Percentiles rank a stretch among this genome's conserved stretches.
These are phyloP conservation scores for Amphibolis antarctica DNA, from an alignment of 106 monocot species.

Conservation along the genomic window DNA sequence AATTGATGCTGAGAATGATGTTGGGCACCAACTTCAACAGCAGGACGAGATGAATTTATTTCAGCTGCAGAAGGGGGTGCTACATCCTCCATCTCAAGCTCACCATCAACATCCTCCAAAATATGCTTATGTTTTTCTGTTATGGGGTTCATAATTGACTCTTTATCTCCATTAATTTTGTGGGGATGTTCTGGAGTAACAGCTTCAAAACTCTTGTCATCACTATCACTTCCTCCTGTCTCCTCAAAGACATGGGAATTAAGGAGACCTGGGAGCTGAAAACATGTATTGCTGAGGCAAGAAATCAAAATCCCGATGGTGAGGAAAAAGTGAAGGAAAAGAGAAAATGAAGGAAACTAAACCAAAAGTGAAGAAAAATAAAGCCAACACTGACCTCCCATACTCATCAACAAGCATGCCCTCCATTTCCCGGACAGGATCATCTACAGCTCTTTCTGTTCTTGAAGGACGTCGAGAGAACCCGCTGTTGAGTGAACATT, in stretches of 20 bases:
- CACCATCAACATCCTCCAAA: conserved; percentile 93
- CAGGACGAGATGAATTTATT: conserved; percentile 15
- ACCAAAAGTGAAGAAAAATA: not conserved
- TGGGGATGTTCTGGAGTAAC: conserved; percentile 58
- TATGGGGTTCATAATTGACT: conserved; percentile 4
- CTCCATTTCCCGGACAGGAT: conserved; percentile 89
- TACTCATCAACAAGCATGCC: conserved; percentile 99
- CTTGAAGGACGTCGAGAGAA: conserved; percentile 50
- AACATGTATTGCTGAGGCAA: conserved; percentile 64
- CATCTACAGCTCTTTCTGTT: conserved; percentile 78
- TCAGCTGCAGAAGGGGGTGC: conserved; percentile 48
- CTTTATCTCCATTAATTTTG: conserved; percentile 25
- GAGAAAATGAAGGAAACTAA: not conserved
- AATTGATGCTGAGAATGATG: conserved; percentile 10
- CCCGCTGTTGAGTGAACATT: conserved; percentile 36
- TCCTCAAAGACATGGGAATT: conserved; percentile 42
- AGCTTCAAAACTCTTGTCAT: conserved; percentile 63
- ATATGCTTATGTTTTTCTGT: conserved; percentile 49
- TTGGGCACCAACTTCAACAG: conserved; percentile 4
- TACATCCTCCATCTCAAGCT: conserved; percentile 98
- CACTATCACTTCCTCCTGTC: conserved; percentile 38
- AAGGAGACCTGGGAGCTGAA: conserved; percentile 60
- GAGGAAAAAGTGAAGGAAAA: not conserved
- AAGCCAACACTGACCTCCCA: conserved; percentile 52
- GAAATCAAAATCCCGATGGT: conserved; percentile 4